Percentiles rank a stretch among this genome's conserved stretches.
These are phyloP conservation scores for Suillus cothurnatus DNA, from an alignment of 768 basidiomycete species.

Conservation along the genomic window DNA sequence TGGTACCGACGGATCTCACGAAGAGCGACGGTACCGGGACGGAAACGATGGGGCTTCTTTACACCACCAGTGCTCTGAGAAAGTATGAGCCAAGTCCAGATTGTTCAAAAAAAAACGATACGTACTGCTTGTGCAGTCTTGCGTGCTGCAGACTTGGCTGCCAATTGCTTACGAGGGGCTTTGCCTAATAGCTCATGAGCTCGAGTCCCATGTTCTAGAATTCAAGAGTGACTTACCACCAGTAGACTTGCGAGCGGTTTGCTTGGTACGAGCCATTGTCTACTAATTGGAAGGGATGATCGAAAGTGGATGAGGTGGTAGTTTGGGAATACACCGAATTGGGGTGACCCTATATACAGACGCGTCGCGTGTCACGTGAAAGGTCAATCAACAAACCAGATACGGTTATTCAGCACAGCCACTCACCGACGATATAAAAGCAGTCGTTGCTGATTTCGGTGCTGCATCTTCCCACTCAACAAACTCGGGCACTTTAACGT, in stretches of 20 bases:
- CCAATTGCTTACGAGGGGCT: slow-evolving; percentile 73
- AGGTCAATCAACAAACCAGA: slow-evolving; percentile 25
- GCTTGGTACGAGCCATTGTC: slow-evolving; percentile 77
- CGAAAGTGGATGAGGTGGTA: background rate
- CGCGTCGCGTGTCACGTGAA: slow-evolving; percentile 35
- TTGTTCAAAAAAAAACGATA: slow-evolving; percentile 8
- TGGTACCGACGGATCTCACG: slow-evolving; percentile 90
- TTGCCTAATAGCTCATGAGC: slow-evolving; percentile 39
- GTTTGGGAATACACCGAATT: slow-evolving; percentile 2
- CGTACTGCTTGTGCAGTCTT: slow-evolving; percentile 54
- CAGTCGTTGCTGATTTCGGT: slow-evolving; percentile 16
- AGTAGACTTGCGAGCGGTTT: slow-evolving; percentile 77
- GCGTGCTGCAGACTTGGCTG: slow-evolving; percentile 61
- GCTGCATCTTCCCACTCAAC: slow-evolving; percentile 11
- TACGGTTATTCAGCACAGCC: slow-evolving; percentile 33
- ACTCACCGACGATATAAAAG: slow-evolving; percentile 27
- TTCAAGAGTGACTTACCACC: slow-evolving; percentile 50
- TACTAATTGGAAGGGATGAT: slow-evolving; percentile 9
- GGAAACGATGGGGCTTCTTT: slow-evolving; percentile 91
- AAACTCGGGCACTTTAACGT: slow-evolving; percentile 16
- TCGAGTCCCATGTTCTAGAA: background rate
- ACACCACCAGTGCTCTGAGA: slow-evolving; percentile 76
- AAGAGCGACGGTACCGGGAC: slow-evolving; percentile 84
- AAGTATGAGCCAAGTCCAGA: background rate
- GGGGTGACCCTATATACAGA: slow-evolving; percentile 14